These are phyloP conservation scores for Phytophthora fragariae DNA, from an alignment of 352 stramenopile genomes.

Conservation along the genomic window DNA sequence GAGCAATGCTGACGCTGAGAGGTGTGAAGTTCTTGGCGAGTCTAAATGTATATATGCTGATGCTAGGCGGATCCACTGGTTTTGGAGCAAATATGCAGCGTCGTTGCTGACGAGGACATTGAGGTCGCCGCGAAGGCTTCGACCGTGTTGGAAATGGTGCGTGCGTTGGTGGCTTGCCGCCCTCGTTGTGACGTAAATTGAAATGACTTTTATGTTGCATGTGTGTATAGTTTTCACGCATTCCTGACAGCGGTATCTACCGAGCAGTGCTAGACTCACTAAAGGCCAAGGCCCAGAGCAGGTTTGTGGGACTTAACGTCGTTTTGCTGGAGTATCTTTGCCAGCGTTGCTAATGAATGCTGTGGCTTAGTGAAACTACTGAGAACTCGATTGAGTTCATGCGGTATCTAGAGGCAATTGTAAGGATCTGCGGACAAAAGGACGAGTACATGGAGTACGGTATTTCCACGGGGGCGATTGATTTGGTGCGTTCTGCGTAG, in stretches of 20 bases:
- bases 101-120: conserved; percentile 74
- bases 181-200: background rate
- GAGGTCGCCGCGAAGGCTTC: conserved; percentile 73
- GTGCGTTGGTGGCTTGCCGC: background rate
- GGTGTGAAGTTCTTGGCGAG: background rate
- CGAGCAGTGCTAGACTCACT: conserved; percentile 61
- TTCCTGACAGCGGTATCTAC: conserved; percentile 52
- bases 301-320: conserved; percentile 32
- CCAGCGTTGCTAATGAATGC: conserved; percentile 11
- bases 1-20: background rate
- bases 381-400: conserved; percentile 79
- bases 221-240: conserved; percentile 47
- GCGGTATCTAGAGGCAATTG: conserved; percentile 80
- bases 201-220: background rate
- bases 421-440: conserved; percentile 62
- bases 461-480: conserved; percentile 47
- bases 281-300: conserved; percentile 51
- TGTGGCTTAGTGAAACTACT: conserved; percentile 40
- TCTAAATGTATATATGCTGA: conserved; percentile 1
- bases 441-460: conserved; percentile 72
- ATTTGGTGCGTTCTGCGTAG: conserved; percentile 42
- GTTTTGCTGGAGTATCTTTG: background rate
- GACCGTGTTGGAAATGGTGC: conserved; percentile 69
- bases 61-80: conserved; percentile 56
- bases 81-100: conserved; percentile 63